Percentiles rank a stretch among this genome's conserved stretches.
Evolutionary conservation across 371 early-diverging fungal species (phyloP).

Genomic region (Mucor circinelloides): DNA sequence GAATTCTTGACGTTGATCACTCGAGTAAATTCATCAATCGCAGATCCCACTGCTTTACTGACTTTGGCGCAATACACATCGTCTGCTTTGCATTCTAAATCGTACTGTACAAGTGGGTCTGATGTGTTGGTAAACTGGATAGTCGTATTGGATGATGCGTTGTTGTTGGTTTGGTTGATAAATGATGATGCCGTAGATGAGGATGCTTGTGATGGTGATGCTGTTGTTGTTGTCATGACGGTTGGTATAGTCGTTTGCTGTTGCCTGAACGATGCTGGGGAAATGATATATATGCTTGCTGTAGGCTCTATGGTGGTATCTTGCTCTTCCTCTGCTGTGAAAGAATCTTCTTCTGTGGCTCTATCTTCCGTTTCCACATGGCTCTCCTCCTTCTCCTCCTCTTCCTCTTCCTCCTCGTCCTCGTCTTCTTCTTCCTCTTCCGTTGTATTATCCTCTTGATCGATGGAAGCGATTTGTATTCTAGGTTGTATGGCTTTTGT

Average conservation of each 20-base stretch:
- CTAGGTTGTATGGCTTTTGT: not conserved
- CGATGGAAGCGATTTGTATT: not conserved
- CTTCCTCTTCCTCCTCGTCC: not conserved
- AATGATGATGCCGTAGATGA: not conserved
- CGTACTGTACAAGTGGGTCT: constrained; percentile 29
- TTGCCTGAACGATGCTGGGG: not conserved
- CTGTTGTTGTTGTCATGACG: not conserved
- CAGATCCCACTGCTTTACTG: constrained; percentile 32
- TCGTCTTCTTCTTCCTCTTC: not conserved
- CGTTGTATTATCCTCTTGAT: not conserved
- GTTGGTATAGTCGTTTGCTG: not conserved
- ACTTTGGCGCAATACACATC: constrained; percentile 43
- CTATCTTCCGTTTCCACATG: not conserved
- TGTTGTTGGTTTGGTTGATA: not conserved
- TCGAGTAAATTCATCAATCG: constrained; percentile 38
- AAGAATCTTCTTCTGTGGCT: not conserved
- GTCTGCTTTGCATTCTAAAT: constrained; percentile 29
- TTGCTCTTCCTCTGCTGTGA: not conserved
- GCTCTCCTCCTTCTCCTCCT: not conserved
- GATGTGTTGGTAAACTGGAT: constrained; percentile 24
- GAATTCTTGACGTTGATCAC: constrained; percentile 44
- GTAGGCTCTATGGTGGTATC: not conserved
- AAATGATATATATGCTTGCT: not conserved
- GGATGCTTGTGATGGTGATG: not conserved
- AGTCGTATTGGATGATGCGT: not conserved